phyloP scores from a whole-genome alignment of 1,139 yeast species.

The Geotrichum candidum region DNA sequence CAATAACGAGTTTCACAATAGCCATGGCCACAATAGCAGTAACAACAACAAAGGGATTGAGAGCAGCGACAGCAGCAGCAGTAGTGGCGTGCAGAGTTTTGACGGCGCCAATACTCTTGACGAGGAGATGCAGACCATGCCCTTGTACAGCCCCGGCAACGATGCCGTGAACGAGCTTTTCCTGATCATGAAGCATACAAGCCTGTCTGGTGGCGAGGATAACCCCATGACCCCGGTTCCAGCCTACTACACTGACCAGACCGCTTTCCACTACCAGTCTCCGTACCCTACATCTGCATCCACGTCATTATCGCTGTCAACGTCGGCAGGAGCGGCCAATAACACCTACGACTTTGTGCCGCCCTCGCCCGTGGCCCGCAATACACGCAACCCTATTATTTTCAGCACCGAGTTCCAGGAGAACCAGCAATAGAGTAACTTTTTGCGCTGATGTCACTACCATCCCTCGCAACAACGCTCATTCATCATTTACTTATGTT shows the following conservation, averaged over 20 bases:
- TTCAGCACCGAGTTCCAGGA: slow-evolving; percentile 23
- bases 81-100: slow-evolving; percentile 8
- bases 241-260: not conserved
- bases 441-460: not conserved
- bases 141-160: slow-evolving; percentile 15
- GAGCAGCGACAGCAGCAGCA: slow-evolving; percentile 14
- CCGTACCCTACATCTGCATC: not conserved
- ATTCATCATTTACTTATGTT: too few relatives aligned
- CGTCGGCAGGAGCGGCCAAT: not conserved
- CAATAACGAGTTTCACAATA: not conserved
- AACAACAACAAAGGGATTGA: slow-evolving; percentile 3
- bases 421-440: not conserved
- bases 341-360: slow-evolving; percentile 18
- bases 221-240: not conserved
- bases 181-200: slow-evolving; percentile 24
- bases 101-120: slow-evolving; percentile 12
- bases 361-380: slow-evolving; percentile 26
- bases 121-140: slow-evolving; percentile 19
- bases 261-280: not conserved
- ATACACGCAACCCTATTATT: slow-evolving; percentile 26
- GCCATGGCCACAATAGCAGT: not conserved
- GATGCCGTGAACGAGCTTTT: slow-evolving; percentile 25
- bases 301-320: not conserved
- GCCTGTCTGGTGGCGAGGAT: slow-evolving; percentile 9
- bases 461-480: too few relatives aligned